Percentiles rank a stretch among this genome's conserved stretches.
phyloP scores from a whole-genome alignment of 148 eudicot genomes.

The Dianthus caryophyllus region DNA sequence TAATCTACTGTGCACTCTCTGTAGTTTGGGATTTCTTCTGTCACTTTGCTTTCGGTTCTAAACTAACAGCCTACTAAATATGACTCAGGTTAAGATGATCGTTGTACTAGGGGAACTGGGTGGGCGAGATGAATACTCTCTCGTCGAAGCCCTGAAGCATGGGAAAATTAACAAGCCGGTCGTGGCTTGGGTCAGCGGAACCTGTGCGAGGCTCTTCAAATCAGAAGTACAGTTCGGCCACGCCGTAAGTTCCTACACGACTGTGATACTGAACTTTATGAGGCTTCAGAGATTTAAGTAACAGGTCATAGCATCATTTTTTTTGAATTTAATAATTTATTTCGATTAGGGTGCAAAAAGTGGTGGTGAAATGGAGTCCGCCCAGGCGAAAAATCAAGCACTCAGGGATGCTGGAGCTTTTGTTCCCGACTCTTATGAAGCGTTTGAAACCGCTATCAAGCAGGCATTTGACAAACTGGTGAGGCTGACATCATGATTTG shows the following conservation, averaged over 20 bases:
- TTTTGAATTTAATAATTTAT: not conserved
- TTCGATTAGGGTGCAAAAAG: constrained; percentile 82
- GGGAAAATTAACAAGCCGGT: constrained; percentile 93
- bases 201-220: constrained; percentile 93
- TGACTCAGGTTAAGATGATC: constrained; percentile 74
- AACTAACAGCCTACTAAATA: constrained; percentile 19
- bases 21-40: not conserved
- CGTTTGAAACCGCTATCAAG: constrained; percentile 70
- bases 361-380: constrained; percentile 97
- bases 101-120: constrained; percentile 99
- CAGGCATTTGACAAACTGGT: constrained; percentile 84
- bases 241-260: constrained; percentile 56
- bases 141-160: constrained; percentile 94
- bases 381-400: constrained; percentile 97
- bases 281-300: not conserved
- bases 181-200: constrained; percentile 99
- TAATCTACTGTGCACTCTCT: constrained; percentile 3
- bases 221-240: constrained; percentile 99
- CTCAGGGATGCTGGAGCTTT: constrained; percentile 84
- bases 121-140: constrained; percentile 96
- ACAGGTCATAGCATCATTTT: not conserved
- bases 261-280: not conserved
- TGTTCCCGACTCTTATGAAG: constrained; percentile 94
- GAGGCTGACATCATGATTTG: not conserved
- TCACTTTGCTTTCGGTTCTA: not conserved